Conservation (phyloP, 2,329 filamentous ascomycete species). For the Paecilomyces fulvus region DNA sequence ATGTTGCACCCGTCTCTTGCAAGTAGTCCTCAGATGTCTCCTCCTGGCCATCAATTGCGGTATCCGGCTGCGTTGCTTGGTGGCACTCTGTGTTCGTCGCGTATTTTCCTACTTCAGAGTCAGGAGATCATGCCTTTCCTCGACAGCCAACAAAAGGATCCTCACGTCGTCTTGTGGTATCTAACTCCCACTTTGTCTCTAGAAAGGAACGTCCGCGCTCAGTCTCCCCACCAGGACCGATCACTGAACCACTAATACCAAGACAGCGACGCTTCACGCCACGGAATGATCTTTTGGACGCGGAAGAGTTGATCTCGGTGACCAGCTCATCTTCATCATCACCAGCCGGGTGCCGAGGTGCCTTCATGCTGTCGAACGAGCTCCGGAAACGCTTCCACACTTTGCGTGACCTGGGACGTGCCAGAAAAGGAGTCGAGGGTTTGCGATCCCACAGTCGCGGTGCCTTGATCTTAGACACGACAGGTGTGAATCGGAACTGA, state of each 20-base stretch:
- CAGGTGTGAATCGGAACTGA: constrained; percentile 34
- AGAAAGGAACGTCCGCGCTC: constrained; percentile 27
- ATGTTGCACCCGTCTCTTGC: background rate
- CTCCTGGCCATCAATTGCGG: background rate
- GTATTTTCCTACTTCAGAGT: constrained; percentile 1
- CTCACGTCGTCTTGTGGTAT: constrained; percentile 24
- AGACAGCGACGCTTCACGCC: constrained; percentile 30
- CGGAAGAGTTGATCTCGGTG: constrained; percentile 26
- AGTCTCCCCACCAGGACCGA: constrained; percentile 4
- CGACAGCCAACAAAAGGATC: background rate
- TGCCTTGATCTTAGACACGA: constrained; percentile 21
- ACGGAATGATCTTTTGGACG: constrained; percentile 18
- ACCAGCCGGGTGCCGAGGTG: constrained; percentile 9
- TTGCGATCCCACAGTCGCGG: constrained; percentile 39
- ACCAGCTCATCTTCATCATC: constrained; percentile 15
- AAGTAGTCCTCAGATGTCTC: background rate
- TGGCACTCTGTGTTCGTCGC: background rate
- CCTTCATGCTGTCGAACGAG: constrained; percentile 26
- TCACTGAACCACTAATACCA: constrained; percentile 6
- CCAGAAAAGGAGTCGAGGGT: constrained; percentile 32
- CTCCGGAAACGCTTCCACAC: constrained; percentile 38
- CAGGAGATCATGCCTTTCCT: constrained; percentile 7
- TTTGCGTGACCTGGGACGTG: constrained; percentile 34
- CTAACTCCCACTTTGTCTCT: constrained; percentile 34
- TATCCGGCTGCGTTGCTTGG: background rate